Evolutionary conservation across 306 rosid species (phyloP).

Genomic region (Carpinus fangiana): DNA sequence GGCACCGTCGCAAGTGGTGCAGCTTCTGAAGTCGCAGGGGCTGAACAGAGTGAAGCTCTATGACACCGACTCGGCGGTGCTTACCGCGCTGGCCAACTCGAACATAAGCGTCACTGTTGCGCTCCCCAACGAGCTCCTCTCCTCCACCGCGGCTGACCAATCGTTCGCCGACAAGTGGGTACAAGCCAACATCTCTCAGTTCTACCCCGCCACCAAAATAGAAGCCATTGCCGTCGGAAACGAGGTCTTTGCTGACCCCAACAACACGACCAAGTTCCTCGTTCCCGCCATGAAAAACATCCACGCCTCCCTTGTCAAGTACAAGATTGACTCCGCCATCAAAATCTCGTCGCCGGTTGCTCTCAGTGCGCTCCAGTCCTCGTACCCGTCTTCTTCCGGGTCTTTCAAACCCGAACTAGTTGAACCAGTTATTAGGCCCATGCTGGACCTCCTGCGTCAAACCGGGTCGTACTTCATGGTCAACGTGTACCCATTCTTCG

Average conservation of each 20-base stretch:
- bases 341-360: constrained; percentile 79
- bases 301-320: constrained; percentile 39
- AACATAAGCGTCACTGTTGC: constrained; percentile 50
- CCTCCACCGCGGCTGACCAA: constrained; percentile 53
- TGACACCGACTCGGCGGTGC: constrained; percentile 66
- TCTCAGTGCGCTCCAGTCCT: constrained; percentile 52
- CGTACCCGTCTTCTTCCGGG: constrained; percentile 79
- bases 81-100: constrained; percentile 61
- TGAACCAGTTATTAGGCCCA: constrained; percentile 71
- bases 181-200: constrained; percentile 49
- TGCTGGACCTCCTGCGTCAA: constrained; percentile 53
- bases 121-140: constrained; percentile 74
- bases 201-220: constrained; percentile 63
- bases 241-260: constrained; percentile 78
- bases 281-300: constrained; percentile 80
- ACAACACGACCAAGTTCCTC: constrained; percentile 59
- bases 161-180: constrained; percentile 81
- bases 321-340: constrained; percentile 41
- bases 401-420: constrained; percentile 61
- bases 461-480: constrained; percentile 70
- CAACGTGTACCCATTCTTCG: constrained; percentile 80
- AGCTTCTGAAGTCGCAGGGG: constrained; percentile 61
- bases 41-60: constrained; percentile 63
- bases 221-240: constrained; percentile 83
- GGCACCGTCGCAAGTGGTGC: constrained; percentile 52